Conservation (phyloP, 495 filamentous ascomycete species). For the Penicillium parvum region DNA sequence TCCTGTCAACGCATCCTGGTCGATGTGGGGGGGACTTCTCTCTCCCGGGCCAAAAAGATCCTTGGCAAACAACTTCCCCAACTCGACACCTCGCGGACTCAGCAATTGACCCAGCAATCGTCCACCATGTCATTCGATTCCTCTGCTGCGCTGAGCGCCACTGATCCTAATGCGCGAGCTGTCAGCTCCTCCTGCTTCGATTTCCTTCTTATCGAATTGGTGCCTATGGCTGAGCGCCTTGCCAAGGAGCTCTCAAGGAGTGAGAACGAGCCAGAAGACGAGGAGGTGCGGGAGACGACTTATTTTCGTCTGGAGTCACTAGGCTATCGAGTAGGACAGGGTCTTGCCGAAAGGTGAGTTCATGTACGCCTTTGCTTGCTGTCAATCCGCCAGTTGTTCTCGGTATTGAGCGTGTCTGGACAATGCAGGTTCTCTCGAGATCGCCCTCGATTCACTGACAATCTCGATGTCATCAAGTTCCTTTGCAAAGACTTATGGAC, state of each 20-base stretch:
- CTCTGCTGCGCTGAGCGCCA: slow-evolving; percentile 63
- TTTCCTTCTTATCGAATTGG: slow-evolving; percentile 91
- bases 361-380: neutral
- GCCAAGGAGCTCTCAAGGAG: slow-evolving; percentile 35
- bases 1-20: too few relatives aligned
- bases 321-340: slow-evolving; percentile 90
- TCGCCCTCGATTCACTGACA: slow-evolving; percentile 79
- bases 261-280: slow-evolving; percentile 56
- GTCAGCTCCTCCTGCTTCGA: slow-evolving; percentile 80
- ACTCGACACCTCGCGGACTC: neutral
- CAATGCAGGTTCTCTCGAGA: slow-evolving; percentile 74
- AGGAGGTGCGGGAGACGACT: slow-evolving; percentile 74
- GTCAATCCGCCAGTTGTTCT: too few relatives aligned
- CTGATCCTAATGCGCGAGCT: slow-evolving; percentile 73
- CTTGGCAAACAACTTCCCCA: slow-evolving; percentile 8
- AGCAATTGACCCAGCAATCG: neutral
- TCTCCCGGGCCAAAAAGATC: neutral
- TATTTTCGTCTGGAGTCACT: slow-evolving; percentile 79
- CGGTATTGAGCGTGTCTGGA: too few relatives aligned
- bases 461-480: slow-evolving; percentile 92
- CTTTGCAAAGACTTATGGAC: slow-evolving; percentile 97
- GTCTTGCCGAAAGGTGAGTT: slow-evolving; percentile 81
- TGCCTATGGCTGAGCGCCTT: slow-evolving; percentile 87
- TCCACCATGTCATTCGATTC: slow-evolving; percentile 70
- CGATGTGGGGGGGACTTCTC: neutral